Evolutionary conservation across 2,329 filamentous ascomycete species (phyloP), one percentile per base, ranked within the genome.

Genomic region (Aspergillus aculeatus): DNA sequence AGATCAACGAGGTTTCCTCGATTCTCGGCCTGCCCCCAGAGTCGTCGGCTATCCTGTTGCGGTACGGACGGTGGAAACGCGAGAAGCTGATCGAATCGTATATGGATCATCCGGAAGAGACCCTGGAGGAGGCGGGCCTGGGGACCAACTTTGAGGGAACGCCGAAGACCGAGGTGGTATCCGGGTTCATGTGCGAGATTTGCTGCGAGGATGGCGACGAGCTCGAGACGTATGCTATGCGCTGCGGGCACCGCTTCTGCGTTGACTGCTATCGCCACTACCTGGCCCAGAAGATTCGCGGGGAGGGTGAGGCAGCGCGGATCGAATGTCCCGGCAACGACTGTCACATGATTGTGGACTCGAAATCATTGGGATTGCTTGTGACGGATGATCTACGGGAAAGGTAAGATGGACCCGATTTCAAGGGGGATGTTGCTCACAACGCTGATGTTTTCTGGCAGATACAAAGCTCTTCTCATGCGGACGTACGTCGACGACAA

Each of bases 401-500:
- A 47, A 81, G 86, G 80, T 85, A 73, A 51, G 78, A 26, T 24
- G 6, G 31, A 26, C n/a, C 3, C 16, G 21, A 29, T 29, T 12
- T 47, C 3, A 7, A 4, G 16, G 32, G 14, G 55, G 2, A 24
- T 19, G 5, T 62, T 44, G 50, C 26, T 9, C 50, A 9, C 56
- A 53, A 58, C 48, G 48, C 60, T 71, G 50, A 70, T 58, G 59
- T 9, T 38, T 44, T 16, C 41, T n/a, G 60, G 38, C 64, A 86
- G 92, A 66, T 99, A 99, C 72, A 86, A 90, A 65, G 87, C 90
- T 67, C 84, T 99, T 16, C 86, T 99, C 35, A 96, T 91, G 71
- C 84, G 95, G 68, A 97, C 93, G 6, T 99, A 96, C 71, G 95
- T 99, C 61, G 95, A 99, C 75, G 94, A 99, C 76, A 96, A 92